Evolutionary conservation across 768 basidiomycete species (phyloP).

Genomic region (Serpula lacrymans): DNA sequence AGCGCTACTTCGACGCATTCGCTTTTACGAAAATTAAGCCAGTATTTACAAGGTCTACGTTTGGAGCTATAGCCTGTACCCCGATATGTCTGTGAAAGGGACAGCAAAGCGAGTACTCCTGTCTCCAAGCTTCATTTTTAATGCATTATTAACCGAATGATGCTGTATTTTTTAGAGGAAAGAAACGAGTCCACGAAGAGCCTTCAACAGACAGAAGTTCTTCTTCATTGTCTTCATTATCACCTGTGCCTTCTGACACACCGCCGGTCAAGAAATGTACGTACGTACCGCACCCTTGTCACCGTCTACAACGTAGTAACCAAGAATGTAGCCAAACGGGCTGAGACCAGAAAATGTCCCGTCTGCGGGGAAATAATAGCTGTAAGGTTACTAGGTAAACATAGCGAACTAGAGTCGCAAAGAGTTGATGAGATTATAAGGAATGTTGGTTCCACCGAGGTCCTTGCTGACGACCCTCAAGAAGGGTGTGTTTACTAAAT

Average conservation of each 20-base stretch:
- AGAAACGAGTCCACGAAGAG: slow-evolving; percentile 45
- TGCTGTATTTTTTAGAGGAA: slow-evolving; percentile 37
- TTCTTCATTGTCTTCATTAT: slow-evolving; percentile 28
- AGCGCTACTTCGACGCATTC: too few species aligned
- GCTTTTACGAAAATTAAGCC: too few species aligned
- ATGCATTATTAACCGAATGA: not conserved
- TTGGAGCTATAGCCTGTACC: too few species aligned
- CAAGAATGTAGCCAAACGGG: slow-evolving; percentile 65
- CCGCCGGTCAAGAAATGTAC: slow-evolving; percentile 49
- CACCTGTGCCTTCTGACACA: slow-evolving; percentile 29
- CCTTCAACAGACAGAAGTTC: slow-evolving; percentile 19
- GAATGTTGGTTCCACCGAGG: slow-evolving; percentile 59
- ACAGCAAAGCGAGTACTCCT: slow-evolving; percentile 25
- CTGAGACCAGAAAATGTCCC: slow-evolving; percentile 73
- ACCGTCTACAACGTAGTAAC: not conserved
- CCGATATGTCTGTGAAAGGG: too few species aligned
- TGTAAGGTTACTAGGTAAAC: slow-evolving; percentile 62
- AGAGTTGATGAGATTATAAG: slow-evolving; percentile 66
- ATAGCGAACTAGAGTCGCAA: slow-evolving; percentile 63
- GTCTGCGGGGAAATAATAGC: slow-evolving; percentile 73
- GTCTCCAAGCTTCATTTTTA: slow-evolving; percentile 2
- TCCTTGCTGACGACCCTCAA: slow-evolving; percentile 47
- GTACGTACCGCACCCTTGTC: slow-evolving; percentile 13
- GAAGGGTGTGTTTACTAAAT: slow-evolving; percentile 46
- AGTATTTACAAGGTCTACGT: too few species aligned